Conservation (phyloP, 2,329 filamentous ascomycete genomes). For the Aspergillus ustus region DNA sequence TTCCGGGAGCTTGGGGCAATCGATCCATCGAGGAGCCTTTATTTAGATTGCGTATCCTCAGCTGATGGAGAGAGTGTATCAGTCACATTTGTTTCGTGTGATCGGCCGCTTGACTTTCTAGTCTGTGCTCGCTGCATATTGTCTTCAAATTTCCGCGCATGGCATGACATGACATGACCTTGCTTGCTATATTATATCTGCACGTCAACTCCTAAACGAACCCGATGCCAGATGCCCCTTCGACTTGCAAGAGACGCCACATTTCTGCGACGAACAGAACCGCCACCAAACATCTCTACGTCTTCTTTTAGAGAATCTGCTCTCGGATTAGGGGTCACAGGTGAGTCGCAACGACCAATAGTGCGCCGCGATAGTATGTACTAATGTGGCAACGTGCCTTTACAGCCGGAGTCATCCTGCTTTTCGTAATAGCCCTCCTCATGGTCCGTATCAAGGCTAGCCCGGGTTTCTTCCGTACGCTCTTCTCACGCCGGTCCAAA, state of each 20-base stretch:
- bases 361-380: not conserved
- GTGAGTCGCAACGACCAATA: not conserved
- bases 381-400: not conserved
- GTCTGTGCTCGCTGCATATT: not conserved
- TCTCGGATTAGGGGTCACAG: not conserved
- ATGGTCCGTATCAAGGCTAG: constrained; percentile 9
- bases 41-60: not conserved
- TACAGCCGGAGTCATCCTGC: not conserved
- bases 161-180: not conserved
- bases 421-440: not conserved
- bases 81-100: constrained; percentile 8
- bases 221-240: not conserved
- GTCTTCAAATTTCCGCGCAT: not conserved
- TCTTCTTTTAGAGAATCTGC: not conserved
- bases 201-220: not conserved
- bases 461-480: constrained; percentile 2
- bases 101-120: not conserved
- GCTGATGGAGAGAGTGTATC: not conserved
- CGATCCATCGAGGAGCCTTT: not conserved
- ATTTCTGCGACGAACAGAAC: not conserved
- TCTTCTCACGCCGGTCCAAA: constrained; percentile 16
- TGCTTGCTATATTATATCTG: not conserved
- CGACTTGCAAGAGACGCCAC: not conserved
- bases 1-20: not conserved
- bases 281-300: not conserved